Conservation (phyloP, 306 rosid species). For the Dryas octopetala region DNA sequence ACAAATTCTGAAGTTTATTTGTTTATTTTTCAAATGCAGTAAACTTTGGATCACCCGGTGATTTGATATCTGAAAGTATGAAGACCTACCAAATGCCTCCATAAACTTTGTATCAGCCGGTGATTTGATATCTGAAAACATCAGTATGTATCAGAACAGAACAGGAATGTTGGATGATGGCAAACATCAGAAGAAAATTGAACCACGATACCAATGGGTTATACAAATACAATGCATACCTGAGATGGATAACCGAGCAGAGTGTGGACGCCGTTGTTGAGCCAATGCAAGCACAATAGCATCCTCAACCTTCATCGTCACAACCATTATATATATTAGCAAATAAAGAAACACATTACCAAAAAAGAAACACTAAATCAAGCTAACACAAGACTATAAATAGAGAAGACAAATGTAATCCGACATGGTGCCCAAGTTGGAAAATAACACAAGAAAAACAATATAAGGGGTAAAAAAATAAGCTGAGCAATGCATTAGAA, state of each 20-base stretch:
- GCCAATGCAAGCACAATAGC: slow-evolving; percentile 83
- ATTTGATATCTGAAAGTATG: not conserved
- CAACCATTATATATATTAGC: slow-evolving; percentile 18
- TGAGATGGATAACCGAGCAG: slow-evolving; percentile 63
- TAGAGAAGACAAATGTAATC: slow-evolving; percentile 19
- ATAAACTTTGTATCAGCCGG: slow-evolving; percentile 84
- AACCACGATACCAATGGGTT: not conserved
- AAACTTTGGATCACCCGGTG: not conserved
- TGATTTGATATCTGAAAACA: slow-evolving; percentile 75
- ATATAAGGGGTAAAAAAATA: slow-evolving; percentile 9
- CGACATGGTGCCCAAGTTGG: not conserved
- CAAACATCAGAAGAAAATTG: not conserved
- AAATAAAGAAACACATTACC: slow-evolving; percentile 3
- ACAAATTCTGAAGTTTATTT: slow-evolving; percentile 14
- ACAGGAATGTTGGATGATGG: not conserved
- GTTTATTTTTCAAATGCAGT: not conserved
- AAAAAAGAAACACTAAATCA: slow-evolving; percentile 17
- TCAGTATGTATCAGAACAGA: slow-evolving; percentile 1
- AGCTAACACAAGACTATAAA: slow-evolving; percentile 2
- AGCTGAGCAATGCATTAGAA: slow-evolving; percentile 23
- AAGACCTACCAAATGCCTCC: slow-evolving; percentile 86
- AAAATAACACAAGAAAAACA: not conserved
- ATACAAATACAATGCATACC: slow-evolving; percentile 42
- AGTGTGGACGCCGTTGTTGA: slow-evolving; percentile 81
- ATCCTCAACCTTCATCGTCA: slow-evolving; percentile 68